phyloP scores from a whole-genome alignment of 768 basidiomycete genomes.

The Pleurotus giganteus region DNA sequence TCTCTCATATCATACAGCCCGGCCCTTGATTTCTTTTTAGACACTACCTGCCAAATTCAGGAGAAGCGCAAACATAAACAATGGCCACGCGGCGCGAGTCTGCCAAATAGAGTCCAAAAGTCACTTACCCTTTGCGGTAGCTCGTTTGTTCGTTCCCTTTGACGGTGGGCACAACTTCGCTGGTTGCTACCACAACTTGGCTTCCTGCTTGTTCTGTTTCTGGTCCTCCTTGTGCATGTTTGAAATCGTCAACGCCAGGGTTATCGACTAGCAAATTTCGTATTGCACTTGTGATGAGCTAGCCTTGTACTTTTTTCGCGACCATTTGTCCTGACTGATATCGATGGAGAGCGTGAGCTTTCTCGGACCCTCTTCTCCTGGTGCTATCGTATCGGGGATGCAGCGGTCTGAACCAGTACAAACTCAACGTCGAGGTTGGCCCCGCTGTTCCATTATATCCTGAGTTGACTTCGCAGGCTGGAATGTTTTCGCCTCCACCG shows the following conservation, averaged over 20 bases:
- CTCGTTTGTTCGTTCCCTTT: constrained; percentile 7
- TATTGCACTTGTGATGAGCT: not conserved
- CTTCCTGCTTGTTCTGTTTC: constrained; percentile 10
- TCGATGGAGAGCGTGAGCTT: not conserved
- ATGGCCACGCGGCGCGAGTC: not conserved
- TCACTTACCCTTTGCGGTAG: constrained; percentile 3
- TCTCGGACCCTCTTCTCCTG: not conserved
- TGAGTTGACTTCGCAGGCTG: too few relatives aligned
- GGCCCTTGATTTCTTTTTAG: constrained; percentile 10
- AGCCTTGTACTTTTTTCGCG: constrained; percentile 7
- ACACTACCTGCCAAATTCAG: constrained; percentile 6
- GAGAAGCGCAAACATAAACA: not conserved
- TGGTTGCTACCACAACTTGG: constrained; percentile 9
- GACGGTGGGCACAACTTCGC: constrained; percentile 3
- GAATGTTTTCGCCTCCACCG: too few relatives aligned
- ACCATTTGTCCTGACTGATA: not conserved
- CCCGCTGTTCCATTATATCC: too few relatives aligned
- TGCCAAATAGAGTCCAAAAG: constrained; percentile 6
- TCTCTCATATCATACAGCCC: constrained; percentile 8
- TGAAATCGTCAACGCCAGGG: constrained; percentile 8
- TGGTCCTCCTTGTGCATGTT: constrained; percentile 7
- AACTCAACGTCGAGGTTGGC: too few relatives aligned
- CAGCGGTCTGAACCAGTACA: not conserved
- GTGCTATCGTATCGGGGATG: not conserved
- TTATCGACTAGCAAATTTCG: constrained; percentile 6